phyloP scores from a whole-genome alignment of 169 alveolate species.

The Eimeria tenella region DNA sequence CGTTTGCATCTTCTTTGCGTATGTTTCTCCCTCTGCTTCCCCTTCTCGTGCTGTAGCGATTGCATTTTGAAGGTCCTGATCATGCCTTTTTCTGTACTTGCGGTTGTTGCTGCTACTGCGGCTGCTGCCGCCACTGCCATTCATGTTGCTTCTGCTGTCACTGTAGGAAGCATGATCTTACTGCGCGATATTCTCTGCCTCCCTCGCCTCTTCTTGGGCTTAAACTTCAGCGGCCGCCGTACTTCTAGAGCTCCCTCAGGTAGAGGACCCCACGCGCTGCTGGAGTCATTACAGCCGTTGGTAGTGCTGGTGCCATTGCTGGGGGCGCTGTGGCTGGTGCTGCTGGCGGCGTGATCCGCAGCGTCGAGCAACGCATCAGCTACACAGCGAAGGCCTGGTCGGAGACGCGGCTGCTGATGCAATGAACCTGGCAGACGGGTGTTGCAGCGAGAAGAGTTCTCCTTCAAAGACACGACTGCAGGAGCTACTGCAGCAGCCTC shows the following conservation, averaged over 20 bases:
- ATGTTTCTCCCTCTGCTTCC: neutral
- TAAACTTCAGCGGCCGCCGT: slow-evolving; percentile 6
- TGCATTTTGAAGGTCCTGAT: neutral
- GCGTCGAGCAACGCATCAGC: neutral
- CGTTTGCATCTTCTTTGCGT: neutral
- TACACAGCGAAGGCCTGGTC: neutral
- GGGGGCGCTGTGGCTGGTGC: slow-evolving; percentile 1
- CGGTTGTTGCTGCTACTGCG: neutral
- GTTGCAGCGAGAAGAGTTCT: neutral
- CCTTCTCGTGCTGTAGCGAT: neutral
- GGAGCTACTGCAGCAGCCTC: neutral
- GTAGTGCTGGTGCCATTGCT: neutral
- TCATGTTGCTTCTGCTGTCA: neutral
- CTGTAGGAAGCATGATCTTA: neutral
- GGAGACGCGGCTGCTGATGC: slow-evolving; percentile 9
- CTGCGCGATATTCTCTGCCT: slow-evolving; percentile 23
- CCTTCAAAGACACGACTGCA: neutral
- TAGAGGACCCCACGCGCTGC: slow-evolving; percentile 2
- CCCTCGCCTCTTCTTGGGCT: slow-evolving; percentile 7
- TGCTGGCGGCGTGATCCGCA: neutral
- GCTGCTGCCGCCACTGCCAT: neutral
- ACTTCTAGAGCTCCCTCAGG: slow-evolving; percentile 13
- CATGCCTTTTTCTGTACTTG: neutral
- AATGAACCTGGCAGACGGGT: neutral
- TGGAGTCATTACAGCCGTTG: slow-evolving; percentile 17